phyloP scores from a whole-genome alignment of 2,329 filamentous ascomycete species.

The Thielaviopsis punctulata region DNA sequence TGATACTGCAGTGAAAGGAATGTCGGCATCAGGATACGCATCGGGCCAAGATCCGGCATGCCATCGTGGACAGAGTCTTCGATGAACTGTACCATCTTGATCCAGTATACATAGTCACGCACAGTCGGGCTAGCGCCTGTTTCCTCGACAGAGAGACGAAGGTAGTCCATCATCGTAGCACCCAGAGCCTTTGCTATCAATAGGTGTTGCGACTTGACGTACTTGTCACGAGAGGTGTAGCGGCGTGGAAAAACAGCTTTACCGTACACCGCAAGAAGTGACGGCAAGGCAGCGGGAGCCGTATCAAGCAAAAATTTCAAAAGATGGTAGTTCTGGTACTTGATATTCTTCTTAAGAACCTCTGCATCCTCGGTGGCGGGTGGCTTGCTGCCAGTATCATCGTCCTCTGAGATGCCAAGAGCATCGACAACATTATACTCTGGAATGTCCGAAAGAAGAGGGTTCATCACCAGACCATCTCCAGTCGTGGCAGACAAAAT shows the following conservation, averaged over 20 bases:
- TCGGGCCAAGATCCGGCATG: slow-evolving; percentile 21
- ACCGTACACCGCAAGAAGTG: slow-evolving; percentile 72
- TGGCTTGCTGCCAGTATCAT: slow-evolving; percentile 13
- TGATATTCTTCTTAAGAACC: slow-evolving; percentile 15
- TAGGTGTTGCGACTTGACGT: slow-evolving; percentile 34
- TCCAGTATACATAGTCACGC: slow-evolving; percentile 63
- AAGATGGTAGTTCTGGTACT: slow-evolving; percentile 59
- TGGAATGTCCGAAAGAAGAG: slow-evolving; percentile 3
- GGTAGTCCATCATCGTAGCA: slow-evolving; percentile 48
- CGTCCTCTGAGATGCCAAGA: slow-evolving; percentile 15
- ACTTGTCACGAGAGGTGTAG: slow-evolving; percentile 38
- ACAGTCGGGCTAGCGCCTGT: slow-evolving; percentile 27
- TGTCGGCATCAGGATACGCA: slow-evolving; percentile 53
- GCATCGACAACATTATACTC: slow-evolving; percentile 11
- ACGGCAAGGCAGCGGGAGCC: slow-evolving; percentile 62
- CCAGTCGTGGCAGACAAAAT: slow-evolving; percentile 5
- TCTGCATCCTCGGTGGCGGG: background rate
- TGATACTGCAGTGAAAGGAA: slow-evolving; percentile 74
- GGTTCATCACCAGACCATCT: background rate
- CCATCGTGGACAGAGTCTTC: slow-evolving; percentile 65
- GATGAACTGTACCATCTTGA: slow-evolving; percentile 61
- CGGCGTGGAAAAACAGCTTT: slow-evolving; percentile 64
- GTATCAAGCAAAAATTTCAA: slow-evolving; percentile 63
- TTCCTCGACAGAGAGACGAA: slow-evolving; percentile 31
- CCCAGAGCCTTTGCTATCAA: slow-evolving; percentile 50